Evolutionary conservation across 2,329 filamentous ascomycete genomes (phyloP).

Genomic region (Seiridium cupressi): DNA sequence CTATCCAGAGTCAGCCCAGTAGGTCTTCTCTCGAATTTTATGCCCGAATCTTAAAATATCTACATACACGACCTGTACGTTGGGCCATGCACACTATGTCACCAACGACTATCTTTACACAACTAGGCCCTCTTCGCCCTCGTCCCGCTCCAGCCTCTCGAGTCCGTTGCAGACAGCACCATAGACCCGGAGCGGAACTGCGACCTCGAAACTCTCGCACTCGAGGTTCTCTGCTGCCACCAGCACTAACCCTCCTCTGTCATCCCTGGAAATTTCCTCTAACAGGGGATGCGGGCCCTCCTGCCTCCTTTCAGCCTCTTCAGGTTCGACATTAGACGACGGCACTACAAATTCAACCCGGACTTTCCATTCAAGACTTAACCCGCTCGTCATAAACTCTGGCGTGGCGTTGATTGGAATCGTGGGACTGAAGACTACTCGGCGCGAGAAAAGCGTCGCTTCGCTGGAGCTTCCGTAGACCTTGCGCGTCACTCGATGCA

Average conservation of each 20-base stretch:
- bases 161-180: slow-evolving; percentile 58
- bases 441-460: slow-evolving; percentile 76
- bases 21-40: background rate
- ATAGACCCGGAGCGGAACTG: slow-evolving; percentile 81
- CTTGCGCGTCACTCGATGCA: slow-evolving; percentile 82
- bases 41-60: background rate
- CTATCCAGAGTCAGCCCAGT: too few species aligned
- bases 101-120: background rate
- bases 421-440: slow-evolving; percentile 77
- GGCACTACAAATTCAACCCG: slow-evolving; percentile 91
- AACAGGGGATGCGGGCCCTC: slow-evolving; percentile 53
- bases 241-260: slow-evolving; percentile 70
- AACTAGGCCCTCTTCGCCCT: slow-evolving; percentile 42
- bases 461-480: slow-evolving; percentile 77
- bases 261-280: slow-evolving; percentile 76
- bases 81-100: too few species aligned
- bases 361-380: slow-evolving; percentile 85
- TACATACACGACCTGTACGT: background rate
- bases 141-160: slow-evolving; percentile 55
- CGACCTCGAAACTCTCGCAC: slow-evolving; percentile 89
- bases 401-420: slow-evolving; percentile 84
- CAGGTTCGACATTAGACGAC: slow-evolving; percentile 33
- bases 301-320: slow-evolving; percentile 20
- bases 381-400: slow-evolving; percentile 86
- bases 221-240: slow-evolving; percentile 75